phyloP scores from a whole-genome alignment of 768 basidiomycete species.

The Pulveroboletus sp. region DNA sequence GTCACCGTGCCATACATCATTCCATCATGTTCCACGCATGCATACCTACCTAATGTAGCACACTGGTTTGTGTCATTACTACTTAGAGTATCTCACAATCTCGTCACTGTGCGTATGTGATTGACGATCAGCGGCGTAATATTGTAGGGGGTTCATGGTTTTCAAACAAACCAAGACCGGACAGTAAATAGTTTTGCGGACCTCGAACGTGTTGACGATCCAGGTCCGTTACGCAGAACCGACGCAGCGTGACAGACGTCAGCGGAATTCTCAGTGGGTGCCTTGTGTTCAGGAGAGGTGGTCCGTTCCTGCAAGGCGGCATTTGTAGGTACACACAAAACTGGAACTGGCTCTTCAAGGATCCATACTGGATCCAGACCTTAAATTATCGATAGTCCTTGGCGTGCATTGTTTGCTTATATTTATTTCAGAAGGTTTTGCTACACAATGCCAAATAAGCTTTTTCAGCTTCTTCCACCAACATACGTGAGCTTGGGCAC shows the following conservation, averaged over 20 bases:
- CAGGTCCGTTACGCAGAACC: neutral
- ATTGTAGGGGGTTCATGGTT: neutral
- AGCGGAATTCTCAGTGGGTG: conserved; percentile 16
- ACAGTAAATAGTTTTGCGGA: neutral
- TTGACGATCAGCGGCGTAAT: conserved; percentile 17
- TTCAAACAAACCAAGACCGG: neutral
- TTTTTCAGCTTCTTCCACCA: conserved; percentile 10
- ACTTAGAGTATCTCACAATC: conserved; percentile 9
- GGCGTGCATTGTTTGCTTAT: conserved; percentile 19
- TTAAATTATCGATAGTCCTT: no score
- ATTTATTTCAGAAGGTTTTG: conserved; percentile 25
- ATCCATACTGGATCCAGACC: neutral
- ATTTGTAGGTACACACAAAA: neutral
- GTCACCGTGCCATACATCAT: conserved; percentile 17
- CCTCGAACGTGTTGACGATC: conserved; percentile 3
- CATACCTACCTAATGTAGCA: conserved; percentile 19
- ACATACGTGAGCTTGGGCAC: neutral
- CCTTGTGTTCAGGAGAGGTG: neutral
- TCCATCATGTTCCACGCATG: conserved; percentile 20
- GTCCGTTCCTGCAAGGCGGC: neutral
- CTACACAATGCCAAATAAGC: conserved; percentile 28
- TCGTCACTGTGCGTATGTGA: conserved; percentile 7
- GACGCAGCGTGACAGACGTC: neutral
- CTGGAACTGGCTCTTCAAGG: neutral
- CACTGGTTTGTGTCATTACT: conserved; percentile 10